Base-by-base conservation (phyloP, 2,329 filamentous ascomycete genomes). In the Ophiosphaerella herpotricha region DNA sequence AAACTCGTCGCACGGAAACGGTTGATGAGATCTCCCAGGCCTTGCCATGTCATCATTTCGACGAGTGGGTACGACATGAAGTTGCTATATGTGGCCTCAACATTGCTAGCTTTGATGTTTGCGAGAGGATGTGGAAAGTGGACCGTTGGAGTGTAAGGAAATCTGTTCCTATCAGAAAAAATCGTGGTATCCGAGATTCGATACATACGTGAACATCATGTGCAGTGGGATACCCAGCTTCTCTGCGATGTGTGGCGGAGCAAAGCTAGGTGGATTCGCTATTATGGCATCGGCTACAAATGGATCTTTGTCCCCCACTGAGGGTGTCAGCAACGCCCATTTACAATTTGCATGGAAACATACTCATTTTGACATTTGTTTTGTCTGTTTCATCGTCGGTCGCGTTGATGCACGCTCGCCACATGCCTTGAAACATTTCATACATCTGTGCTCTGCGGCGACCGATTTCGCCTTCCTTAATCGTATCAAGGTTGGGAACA, bases 281-380 rank as follows among this genome's bases (percentile, higher is more conserved):
- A 91, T 90, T 56, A 91, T 91, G 41, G 85, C 87, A 71, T 91
- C 91, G 0, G 91, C 91, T 31, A 96, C 85, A 67, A 96, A 96
- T 0, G 90, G 89, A 13, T 78, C 67, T 55, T 80, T 84, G 6
- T 79, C 71, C 1, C 82, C 83, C 81, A 89, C 72, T 73, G 33
- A 26, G 2, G 8, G n/a, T 5, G 16, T 65, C 40, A 68, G 60
- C 33, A 9, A 2, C 23, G 23, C 1, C 7, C 9, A 14, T 16
- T 5, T 7, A 4, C 3, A 31, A 7, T 2, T 9, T 18, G 11
- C 7, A 18, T 18, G 0, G 5, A 1, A 8, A 66, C 70, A 55
- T 53, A 73, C 71, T 84, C 81, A 88, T 84, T 65, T 84, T 85
- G 26, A 82, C 63, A 43, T 74, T 89, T 11, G 77, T 74, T 1